These are phyloP conservation scores for Aegilops speltoides DNA, from an alignment of 176 grass and related monocot species.

Conservation along the genomic window DNA sequence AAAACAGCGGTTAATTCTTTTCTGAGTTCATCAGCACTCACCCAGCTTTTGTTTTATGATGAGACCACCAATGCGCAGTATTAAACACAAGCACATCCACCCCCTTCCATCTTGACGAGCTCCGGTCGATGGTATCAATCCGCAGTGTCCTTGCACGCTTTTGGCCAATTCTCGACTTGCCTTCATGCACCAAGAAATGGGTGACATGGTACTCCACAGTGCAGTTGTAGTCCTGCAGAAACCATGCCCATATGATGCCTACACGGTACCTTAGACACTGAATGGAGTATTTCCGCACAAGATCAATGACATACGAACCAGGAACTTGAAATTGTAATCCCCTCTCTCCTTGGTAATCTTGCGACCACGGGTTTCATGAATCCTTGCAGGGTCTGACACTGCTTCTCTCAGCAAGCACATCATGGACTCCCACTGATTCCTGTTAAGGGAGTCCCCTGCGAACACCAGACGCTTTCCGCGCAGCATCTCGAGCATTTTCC, in stretches of 20 bases:
- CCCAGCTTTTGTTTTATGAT: constrained; percentile 96
- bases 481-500: constrained; percentile 73
- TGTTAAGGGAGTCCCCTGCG: constrained; percentile 86
- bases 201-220: constrained; percentile 85
- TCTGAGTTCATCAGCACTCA: constrained; percentile 31
- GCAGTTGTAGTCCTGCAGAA: constrained; percentile 79
- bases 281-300: constrained; percentile 2
- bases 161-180: constrained; percentile 62
- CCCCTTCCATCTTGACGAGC: constrained; percentile 74
- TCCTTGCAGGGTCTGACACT: constrained; percentile 56
- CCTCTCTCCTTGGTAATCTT: constrained; percentile 83
- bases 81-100: constrained; percentile 91
- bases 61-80: constrained; percentile 97
- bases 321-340: constrained; percentile 84
- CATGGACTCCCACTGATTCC: constrained; percentile 99
- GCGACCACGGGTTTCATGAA: constrained; percentile 57
- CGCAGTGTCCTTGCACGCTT: constrained; percentile 62
- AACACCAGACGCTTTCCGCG: constrained; percentile 82
- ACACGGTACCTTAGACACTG: background rate
- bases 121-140: constrained; percentile 73
- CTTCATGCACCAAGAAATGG: constrained; percentile 94
- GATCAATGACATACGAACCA: constrained; percentile 44
- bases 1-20: background rate
- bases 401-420: constrained; percentile 73
- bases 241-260: constrained; percentile 16